Percentiles rank a stretch among this genome's conserved stretches.
These are phyloP conservation scores for Rubia balearica DNA, from an alignment of 305 asterid species.

Conservation along the genomic window DNA sequence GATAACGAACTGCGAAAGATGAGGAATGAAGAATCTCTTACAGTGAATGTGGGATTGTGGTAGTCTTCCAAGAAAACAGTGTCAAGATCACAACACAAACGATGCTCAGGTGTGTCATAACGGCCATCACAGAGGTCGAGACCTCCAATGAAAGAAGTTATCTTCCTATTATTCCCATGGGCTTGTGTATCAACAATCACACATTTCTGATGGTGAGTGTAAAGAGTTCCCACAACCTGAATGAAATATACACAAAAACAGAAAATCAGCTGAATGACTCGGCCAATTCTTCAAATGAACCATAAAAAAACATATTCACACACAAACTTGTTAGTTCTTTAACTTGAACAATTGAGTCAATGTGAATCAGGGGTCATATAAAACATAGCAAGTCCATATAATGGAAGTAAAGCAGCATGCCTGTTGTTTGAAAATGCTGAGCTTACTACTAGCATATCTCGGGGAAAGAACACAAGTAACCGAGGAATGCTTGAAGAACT, in stretches of 20 bases:
- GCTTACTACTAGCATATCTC: constrained; percentile 91
- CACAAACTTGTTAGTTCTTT: neutral
- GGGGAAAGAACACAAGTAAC: constrained; percentile 88
- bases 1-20: neutral
- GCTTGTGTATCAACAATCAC: constrained; percentile 92
- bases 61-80: constrained; percentile 68
- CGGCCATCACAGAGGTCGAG: constrained; percentile 94
- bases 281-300: neutral
- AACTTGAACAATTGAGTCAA: neutral
- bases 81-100: constrained; percentile 63
- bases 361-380: constrained; percentile 3
- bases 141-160: constrained; percentile 80
- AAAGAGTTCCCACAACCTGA: constrained; percentile 93
- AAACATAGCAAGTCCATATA: constrained; percentile 13
- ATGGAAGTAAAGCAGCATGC: constrained; percentile 42
- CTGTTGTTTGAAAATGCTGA: constrained; percentile 97
- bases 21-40: constrained; percentile 25
- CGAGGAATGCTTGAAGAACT: constrained; percentile 82
- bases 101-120: constrained; percentile 89
- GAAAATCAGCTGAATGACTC: neutral
- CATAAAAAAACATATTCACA: neutral
- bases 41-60: constrained; percentile 76
- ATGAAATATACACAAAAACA: constrained; percentile 12
- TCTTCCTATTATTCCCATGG: constrained; percentile 62
- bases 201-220: constrained; percentile 95